phyloP scores from a whole-genome alignment of 345 rosid species.

The Gossypium sturtianum region DNA sequence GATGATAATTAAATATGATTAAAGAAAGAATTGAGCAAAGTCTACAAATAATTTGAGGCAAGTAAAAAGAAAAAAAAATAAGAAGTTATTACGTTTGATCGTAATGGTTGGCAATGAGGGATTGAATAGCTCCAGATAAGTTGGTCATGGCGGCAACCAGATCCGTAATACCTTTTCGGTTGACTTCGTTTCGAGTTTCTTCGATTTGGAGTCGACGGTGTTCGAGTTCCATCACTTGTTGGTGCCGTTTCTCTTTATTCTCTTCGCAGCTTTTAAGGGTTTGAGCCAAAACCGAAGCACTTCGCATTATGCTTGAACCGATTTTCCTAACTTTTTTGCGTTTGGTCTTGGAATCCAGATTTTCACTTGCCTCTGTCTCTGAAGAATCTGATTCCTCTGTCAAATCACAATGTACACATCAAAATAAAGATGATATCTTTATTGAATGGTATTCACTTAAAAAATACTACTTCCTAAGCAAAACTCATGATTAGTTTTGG shows the following conservation, averaged over 20 bases:
- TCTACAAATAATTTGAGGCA: neutral
- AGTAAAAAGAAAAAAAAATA: neutral
- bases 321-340: constrained; percentile 18
- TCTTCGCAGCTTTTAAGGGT: constrained; percentile 27
- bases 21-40: neutral
- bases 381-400: constrained; percentile 18
- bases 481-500: too few species aligned
- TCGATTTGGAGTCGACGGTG: constrained; percentile 29
- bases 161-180: constrained; percentile 19
- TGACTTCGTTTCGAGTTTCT: constrained; percentile 24
- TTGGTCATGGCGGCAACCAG: constrained; percentile 24
- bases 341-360: neutral
- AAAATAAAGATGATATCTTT: neutral
- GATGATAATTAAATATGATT: neutral
- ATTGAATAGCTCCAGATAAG: constrained; percentile 32
- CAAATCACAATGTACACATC: neutral
- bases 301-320: constrained; percentile 19
- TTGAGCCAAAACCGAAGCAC: constrained; percentile 25
- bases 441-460: too few species aligned
- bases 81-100: constrained; percentile 18
- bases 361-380: constrained; percentile 22
- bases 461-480: too few species aligned
- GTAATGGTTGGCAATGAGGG: constrained; percentile 18
- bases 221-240: constrained; percentile 27
- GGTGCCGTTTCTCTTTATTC: constrained; percentile 28